Conservation (phyloP, 352 stramenopile species). For the Thalassiosira allenii region DNA sequence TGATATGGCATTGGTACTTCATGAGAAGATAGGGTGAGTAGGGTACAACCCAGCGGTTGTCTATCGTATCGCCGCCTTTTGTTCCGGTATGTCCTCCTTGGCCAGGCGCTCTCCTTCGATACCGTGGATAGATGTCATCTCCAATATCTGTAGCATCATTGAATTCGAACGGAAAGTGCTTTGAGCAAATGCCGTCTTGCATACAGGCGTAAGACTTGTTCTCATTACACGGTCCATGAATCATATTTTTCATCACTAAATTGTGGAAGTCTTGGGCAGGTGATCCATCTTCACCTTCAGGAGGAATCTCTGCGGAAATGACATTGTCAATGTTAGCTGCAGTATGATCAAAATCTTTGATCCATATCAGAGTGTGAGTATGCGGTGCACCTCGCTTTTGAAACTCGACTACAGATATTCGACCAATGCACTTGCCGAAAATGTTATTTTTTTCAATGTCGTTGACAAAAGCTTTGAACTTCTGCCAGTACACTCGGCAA, state of each 20-base stretch:
- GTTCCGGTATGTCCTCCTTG: slow-evolving; percentile 23
- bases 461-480: slow-evolving; percentile 17
- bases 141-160: neutral
- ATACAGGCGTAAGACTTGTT: neutral
- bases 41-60: slow-evolving; percentile 66
- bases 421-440: slow-evolving; percentile 50
- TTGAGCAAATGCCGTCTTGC: slow-evolving; percentile 13
- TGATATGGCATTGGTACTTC: slow-evolving; percentile 83
- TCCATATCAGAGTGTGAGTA: slow-evolving; percentile 69
- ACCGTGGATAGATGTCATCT: slow-evolving; percentile 22
- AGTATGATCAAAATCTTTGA: slow-evolving; percentile 54
- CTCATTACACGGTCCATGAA: slow-evolving; percentile 14
- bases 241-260: slow-evolving; percentile 22
- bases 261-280: slow-evolving; percentile 8
- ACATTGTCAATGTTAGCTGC: slow-evolving; percentile 11
- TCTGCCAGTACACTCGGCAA: slow-evolving; percentile 35
- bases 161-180: slow-evolving; percentile 10
- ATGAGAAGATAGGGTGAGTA: slow-evolving; percentile 82
- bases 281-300: neutral
- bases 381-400: slow-evolving; percentile 78
- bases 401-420: slow-evolving; percentile 72
- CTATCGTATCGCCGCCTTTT: slow-evolving; percentile 9
- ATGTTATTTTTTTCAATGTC: slow-evolving; percentile 67
- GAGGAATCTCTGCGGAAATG: slow-evolving; percentile 28
- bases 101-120: slow-evolving; percentile 3